A percentile compares a stretch with the other conserved stretches of the same genome.
Evolutionary conservation across 139 green algal species (phyloP).

Genomic region (Closterium sp.): DNA sequence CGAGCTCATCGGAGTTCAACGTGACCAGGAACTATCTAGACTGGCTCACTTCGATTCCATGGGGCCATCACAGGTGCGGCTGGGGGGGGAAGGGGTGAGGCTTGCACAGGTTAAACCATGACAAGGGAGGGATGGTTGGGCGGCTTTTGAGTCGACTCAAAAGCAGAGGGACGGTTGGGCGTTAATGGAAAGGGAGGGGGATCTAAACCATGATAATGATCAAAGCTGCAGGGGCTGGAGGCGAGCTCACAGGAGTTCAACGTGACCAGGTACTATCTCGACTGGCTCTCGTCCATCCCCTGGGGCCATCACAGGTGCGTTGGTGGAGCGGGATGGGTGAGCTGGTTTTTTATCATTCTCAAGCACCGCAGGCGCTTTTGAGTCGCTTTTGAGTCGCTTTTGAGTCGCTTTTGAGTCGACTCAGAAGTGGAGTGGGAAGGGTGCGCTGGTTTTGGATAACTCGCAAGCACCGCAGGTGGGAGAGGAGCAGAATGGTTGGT

Average conservation of each 20-base stretch:
- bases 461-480: too few species aligned
- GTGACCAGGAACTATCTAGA: conserved; percentile 96
- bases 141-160: not conserved
- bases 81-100: not conserved
- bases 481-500: too few species aligned
- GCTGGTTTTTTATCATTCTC: too few species aligned
- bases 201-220: too few species aligned
- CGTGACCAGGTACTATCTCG: conserved; percentile 93
- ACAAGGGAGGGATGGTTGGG: not conserved
- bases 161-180: not conserved
- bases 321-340: not conserved
- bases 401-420: too few species aligned
- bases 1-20: conserved; percentile 90
- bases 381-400: too few species aligned
- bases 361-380: too few species aligned
- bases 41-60: conserved; percentile 94
- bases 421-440: too few species aligned
- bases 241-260: conserved; percentile 90
- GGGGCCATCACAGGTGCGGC: conserved; percentile 61
- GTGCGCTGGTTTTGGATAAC: too few species aligned
- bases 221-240: conserved; percentile 81
- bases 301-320: conserved; percentile 65
- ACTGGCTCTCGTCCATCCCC: conserved; percentile 92
- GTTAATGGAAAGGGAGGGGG: too few species aligned
- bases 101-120: too few species aligned